A percentile compares a stretch with the other conserved stretches of the same genome.
phyloP scores from a whole-genome alignment of 305 asterid genomes.

The Fraxinus baroniana region DNA sequence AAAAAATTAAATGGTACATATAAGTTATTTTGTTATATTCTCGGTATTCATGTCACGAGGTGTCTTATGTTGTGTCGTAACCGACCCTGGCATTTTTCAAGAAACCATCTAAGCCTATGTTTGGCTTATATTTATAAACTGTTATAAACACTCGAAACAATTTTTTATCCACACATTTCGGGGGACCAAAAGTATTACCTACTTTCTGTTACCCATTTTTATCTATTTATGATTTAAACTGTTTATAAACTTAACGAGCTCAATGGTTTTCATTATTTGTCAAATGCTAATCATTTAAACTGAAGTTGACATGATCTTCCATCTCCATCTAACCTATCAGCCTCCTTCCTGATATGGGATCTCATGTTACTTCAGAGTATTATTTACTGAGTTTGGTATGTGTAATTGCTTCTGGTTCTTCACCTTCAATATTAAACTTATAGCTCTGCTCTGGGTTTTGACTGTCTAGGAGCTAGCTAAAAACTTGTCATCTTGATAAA shows the following conservation, averaged over 20 bases:
- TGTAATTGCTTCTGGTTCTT: background rate
- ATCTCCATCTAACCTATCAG: background rate
- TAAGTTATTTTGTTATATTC: background rate
- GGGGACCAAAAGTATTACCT: too few species aligned
- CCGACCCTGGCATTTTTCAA: background rate
- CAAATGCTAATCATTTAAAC: background rate
- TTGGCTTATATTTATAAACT: background rate
- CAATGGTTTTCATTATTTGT: background rate
- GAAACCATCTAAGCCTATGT: background rate
- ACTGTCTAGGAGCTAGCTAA: background rate
- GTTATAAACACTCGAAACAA: background rate
- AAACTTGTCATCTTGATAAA: background rate
- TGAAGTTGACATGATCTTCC: background rate
- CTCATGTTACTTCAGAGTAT: background rate
- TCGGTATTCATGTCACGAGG: background rate
- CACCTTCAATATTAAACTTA: background rate
- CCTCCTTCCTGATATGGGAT: background rate
- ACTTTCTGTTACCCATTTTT: too few species aligned
- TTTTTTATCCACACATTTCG: too few species aligned
- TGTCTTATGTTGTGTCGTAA: background rate
- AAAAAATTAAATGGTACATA: background rate
- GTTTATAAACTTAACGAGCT: background rate
- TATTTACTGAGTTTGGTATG: background rate
- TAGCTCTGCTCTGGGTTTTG: background rate
- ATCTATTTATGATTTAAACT: background rate